Evolutionary conservation across 306 rosid species (phyloP).

Genomic region (Nissolia schottii): DNA sequence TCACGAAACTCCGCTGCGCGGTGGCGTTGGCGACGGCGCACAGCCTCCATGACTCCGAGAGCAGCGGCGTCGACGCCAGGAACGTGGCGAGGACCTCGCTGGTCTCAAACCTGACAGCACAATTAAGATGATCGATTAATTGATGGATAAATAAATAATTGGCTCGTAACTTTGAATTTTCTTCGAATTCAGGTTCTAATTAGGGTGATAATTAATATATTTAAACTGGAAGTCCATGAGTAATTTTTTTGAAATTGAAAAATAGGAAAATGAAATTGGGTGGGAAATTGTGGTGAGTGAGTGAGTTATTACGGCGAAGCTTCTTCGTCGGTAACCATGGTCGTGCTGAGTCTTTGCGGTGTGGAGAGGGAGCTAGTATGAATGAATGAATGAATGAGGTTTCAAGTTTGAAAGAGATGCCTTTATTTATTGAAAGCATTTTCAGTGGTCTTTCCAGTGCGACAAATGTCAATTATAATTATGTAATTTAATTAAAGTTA

Average conservation of each 20-base stretch:
- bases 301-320: slow-evolving; percentile 51
- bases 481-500: too few species aligned
- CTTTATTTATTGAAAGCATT: too few species aligned
- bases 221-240: neutral
- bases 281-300: neutral
- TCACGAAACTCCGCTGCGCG: slow-evolving; percentile 30
- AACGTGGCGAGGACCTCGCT: slow-evolving; percentile 58
- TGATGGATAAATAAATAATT: neutral
- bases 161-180: neutral
- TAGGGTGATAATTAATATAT: neutral
- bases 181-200: neutral
- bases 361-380: neutral
- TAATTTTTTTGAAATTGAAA: neutral
- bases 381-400: too few species aligned
- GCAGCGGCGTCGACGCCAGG: slow-evolving; percentile 61
- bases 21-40: slow-evolving; percentile 44
- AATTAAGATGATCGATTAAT: too few species aligned
- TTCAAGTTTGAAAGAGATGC: too few species aligned
- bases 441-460: too few species aligned
- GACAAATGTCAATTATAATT: too few species aligned
- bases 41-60: slow-evolving; percentile 63
- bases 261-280: neutral
- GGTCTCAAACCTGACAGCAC: slow-evolving; percentile 50
- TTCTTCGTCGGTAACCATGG: slow-evolving; percentile 52
- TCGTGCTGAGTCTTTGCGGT: neutral